Conservation (phyloP, 176 grass and related monocot species). For the Saccharum officinarum region DNA sequence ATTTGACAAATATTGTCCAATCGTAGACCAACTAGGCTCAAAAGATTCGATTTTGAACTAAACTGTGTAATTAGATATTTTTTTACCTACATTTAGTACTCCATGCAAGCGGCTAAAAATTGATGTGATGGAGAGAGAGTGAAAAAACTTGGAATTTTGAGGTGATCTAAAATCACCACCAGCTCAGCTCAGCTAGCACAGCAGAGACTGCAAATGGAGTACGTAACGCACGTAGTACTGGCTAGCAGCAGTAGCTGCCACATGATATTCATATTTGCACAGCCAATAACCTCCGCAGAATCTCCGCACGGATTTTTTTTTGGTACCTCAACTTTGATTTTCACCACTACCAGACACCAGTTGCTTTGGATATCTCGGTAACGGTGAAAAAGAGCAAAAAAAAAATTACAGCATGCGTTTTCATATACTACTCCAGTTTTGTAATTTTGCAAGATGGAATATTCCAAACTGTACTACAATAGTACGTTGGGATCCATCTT, state of each 20-base stretch:
- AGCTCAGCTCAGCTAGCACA: neutral
- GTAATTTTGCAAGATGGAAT: constrained; percentile 20
- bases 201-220: neutral
- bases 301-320: constrained; percentile 4
- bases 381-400: neutral
- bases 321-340: neutral
- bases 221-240: too few species aligned
- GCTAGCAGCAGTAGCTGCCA: too few species aligned
- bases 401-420: neutral
- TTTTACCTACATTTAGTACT: too few species aligned
- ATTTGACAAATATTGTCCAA: too few species aligned
- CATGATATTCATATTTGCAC: neutral
- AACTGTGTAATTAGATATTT: too few species aligned
- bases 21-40: too few species aligned
- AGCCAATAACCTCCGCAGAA: constrained; percentile 7
- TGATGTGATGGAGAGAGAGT: too few species aligned
- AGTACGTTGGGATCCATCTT: constrained; percentile 15
- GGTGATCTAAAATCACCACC: neutral
- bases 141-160: too few species aligned
- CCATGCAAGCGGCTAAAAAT: too few species aligned
- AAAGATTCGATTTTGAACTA: too few species aligned
- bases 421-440: neutral
- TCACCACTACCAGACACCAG: neutral
- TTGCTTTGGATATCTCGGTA: constrained; percentile 5
- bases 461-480: constrained; percentile 32